Evolutionary conservation across 192 early-diverging fungal genomes (phyloP), one percentile per base, ranked within the genome.

Genomic region (Oehlia diaphana): DNA sequence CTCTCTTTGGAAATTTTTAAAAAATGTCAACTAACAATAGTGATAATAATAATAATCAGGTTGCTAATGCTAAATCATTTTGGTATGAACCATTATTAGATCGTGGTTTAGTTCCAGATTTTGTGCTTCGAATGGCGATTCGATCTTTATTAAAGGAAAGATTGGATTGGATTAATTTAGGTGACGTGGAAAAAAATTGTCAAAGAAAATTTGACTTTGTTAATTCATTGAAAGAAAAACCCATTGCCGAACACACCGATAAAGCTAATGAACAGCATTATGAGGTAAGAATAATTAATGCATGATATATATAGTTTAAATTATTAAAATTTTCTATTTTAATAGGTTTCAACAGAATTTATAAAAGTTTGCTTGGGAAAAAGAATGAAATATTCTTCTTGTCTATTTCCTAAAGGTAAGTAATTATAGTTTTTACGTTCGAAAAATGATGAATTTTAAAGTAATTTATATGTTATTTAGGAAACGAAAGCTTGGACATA

Each of bases 241-340:
- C 63, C 26, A 91, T 92, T 39, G 92, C 90, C 33, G 64, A 86
- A 26, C 65, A 91, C 72, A 91, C 91, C 14, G 85, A 91, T 47
- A 88, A 92, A 78, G 92, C 92, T 35, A 92, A 92, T 69, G 87
- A 92, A 78, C 92, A 92, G 83, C 92, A 92, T 76, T 92, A 92
- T 81, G 92, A 92, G 81, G 84, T 84, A 42, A 47, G 33, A 31
- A 14, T 13, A 0, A 4, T 49, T 26, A 61, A 13, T 16, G 5
- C 53, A 19, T 58, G 19, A 58, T n/a, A 58, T 21, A 16, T 16
- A 42, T 16, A 23, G 21, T 6, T 50, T 47, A 47, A 19, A 21
- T 61, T 23, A 79, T 58, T 35, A 37, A 47, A 19, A 31, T 31
- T 33, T 37, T 81, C n/a, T 14, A 26, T 50, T 6, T 42, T 39